Conservation (phyloP, 495 filamentous ascomycete species). For the Monascus purpureus region DNA sequence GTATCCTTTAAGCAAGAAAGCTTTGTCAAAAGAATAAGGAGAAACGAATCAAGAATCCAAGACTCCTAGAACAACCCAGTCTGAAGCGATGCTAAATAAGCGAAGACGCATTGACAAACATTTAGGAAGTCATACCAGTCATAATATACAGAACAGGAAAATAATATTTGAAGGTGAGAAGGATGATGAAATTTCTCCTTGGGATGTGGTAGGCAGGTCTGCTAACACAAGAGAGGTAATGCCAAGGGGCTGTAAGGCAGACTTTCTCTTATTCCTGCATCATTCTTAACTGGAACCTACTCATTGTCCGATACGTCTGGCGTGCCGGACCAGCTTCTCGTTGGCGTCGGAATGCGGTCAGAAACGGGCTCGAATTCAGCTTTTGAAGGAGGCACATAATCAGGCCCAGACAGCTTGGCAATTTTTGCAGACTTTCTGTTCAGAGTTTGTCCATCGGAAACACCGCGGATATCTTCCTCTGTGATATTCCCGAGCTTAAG, state of each 20-base stretch:
- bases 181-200: too few relatives aligned
- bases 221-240: too few relatives aligned
- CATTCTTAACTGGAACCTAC: too few relatives aligned
- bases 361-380: constrained; percentile 24
- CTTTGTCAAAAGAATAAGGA: constrained; percentile 7
- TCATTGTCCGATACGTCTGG: constrained; percentile 24
- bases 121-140: too few relatives aligned
- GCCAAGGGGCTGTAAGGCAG: too few relatives aligned
- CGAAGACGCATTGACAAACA: too few relatives aligned
- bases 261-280: too few relatives aligned
- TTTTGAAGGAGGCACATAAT: constrained; percentile 21
- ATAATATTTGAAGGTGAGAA: too few relatives aligned
- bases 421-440: constrained; percentile 28
- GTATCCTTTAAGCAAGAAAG: constrained; percentile 5
- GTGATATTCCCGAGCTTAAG: constrained; percentile 31
- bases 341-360: constrained; percentile 14
- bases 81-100: too few relatives aligned
- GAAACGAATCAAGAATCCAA: constrained; percentile 7
- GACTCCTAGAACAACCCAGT: constrained; percentile 14
- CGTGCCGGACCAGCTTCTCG: constrained; percentile 17
- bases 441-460: constrained; percentile 9
- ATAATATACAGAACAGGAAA: too few relatives aligned
- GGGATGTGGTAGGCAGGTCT: too few relatives aligned
- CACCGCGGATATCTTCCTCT: constrained; percentile 1
- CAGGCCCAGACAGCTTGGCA: constrained; percentile 21